Conservation (phyloP, 1,284 basidiomycete genomes). For the Ceratobasidium sp. region DNA sequence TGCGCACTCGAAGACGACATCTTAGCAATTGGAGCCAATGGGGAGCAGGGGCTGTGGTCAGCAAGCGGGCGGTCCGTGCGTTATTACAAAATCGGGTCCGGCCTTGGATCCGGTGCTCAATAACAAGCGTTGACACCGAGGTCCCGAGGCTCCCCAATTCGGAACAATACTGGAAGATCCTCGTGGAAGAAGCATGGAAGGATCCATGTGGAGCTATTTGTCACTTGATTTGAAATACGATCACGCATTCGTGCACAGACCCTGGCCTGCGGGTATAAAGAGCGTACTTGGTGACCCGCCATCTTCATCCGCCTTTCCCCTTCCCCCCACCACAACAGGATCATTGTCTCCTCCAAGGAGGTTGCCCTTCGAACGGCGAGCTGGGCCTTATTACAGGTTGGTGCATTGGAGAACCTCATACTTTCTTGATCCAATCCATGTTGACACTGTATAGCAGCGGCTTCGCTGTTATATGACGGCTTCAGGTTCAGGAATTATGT, state of each 20-base stretch:
- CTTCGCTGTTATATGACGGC: slow-evolving; percentile 36
- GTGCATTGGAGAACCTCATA: slow-evolving; percentile 39
- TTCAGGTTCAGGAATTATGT: slow-evolving; percentile 38
- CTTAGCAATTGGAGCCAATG: slow-evolving; percentile 11
- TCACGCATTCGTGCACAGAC: slow-evolving; percentile 21
- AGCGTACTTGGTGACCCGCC: neutral
- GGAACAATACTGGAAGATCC: slow-evolving; percentile 15
- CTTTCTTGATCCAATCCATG: slow-evolving; percentile 38
- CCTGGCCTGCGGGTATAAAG: slow-evolving; percentile 21
- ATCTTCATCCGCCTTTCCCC: slow-evolving; percentile 13
- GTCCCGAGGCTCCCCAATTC: no score
- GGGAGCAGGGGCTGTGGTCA: neutral
- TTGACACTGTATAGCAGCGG: slow-evolving; percentile 39
- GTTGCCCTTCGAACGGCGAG: slow-evolving; percentile 25
- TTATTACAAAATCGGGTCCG: slow-evolving; percentile 25
- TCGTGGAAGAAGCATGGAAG: slow-evolving; percentile 20
- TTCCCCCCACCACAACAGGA: slow-evolving; percentile 22
- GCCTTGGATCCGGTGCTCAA: neutral
- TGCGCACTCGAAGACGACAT: slow-evolving; percentile 8
- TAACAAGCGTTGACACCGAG: no score
- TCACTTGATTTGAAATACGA: slow-evolving; percentile 33
- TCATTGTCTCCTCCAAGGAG: slow-evolving; percentile 4
- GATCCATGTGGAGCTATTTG: slow-evolving; percentile 29
- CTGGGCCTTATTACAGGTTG: slow-evolving; percentile 37
- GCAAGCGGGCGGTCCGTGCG: slow-evolving; percentile 5